Evolutionary conservation across 257 asterid species (phyloP).

Genomic region (Fraxinus cuspidata): DNA sequence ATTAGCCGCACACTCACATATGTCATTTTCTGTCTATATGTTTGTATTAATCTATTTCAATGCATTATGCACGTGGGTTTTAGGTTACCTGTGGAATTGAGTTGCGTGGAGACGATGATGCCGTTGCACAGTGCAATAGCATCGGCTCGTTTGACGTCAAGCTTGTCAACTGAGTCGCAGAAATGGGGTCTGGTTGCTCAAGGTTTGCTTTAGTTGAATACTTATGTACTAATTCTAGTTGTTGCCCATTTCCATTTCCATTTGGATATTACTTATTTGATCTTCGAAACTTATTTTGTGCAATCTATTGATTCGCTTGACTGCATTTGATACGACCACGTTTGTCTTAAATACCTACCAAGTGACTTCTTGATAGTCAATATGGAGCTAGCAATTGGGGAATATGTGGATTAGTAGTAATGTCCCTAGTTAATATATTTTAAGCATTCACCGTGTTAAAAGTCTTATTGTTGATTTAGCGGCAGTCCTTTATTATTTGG

Average conservation of each 20-base stretch:
- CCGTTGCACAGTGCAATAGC: constrained; percentile 71
- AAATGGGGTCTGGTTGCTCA: constrained; percentile 64
- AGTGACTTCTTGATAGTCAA: background rate
- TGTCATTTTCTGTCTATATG: background rate
- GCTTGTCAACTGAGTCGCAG: constrained; percentile 54
- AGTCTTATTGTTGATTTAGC: background rate
- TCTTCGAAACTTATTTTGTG: background rate
- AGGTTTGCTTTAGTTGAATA: constrained; percentile 38
- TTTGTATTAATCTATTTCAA: background rate
- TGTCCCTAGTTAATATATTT: background rate
- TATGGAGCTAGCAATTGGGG: background rate
- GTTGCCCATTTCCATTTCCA: background rate
- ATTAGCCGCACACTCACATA: background rate
- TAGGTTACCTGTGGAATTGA: constrained; percentile 65
- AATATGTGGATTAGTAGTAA: background rate
- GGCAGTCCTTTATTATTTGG: background rate
- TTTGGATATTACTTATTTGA: background rate
- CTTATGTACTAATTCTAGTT: background rate
- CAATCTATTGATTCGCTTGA: background rate
- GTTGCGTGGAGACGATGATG: constrained; percentile 53
- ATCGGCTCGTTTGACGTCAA: constrained; percentile 54
- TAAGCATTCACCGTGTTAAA: background rate
- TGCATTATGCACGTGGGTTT: constrained; percentile 19
- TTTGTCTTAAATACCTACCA: background rate
- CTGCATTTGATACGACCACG: background rate